A percentile compares a stretch with the other conserved stretches of the same genome.
Conservation (phyloP, 148 eudicot genomes). For the Persicaria tinctoria region DNA sequence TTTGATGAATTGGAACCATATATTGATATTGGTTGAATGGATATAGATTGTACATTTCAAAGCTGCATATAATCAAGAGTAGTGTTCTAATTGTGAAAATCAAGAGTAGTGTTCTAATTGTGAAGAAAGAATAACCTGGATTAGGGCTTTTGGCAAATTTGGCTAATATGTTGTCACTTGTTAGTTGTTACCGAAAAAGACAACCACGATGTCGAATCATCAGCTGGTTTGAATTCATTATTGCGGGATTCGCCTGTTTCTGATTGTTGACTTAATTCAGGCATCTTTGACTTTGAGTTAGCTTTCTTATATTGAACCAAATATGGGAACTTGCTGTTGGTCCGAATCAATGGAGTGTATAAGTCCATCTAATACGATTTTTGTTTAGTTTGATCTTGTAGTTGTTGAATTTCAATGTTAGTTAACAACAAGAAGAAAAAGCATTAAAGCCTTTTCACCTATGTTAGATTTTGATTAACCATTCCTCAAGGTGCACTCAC, state of each 20-base stretch:
- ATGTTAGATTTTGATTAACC: no score
- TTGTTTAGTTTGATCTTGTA: neutral
- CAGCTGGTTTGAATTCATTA: neutral
- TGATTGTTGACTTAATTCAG: neutral
- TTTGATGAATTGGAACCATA: no score
- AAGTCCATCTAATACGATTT: neutral
- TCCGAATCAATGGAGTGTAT: neutral
- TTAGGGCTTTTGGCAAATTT: neutral
- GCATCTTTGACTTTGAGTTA: neutral
- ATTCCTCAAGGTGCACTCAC: no score
- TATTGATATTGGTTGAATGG: neutral
- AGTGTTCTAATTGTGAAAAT: neutral
- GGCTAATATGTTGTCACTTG: no score
- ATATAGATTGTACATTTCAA: no score
- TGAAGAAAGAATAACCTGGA: neutral
- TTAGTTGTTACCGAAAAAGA: no score
- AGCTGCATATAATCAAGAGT: neutral
- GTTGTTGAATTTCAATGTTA: neutral
- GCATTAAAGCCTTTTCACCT: no score
- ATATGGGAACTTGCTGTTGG: neutral
- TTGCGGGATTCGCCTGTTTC: neutral
- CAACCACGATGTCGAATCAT: neutral
- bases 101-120: neutral
- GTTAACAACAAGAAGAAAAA: no score
- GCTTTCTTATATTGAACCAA: neutral